Base-by-base conservation (phyloP, 2,329 filamentous ascomycete species). In the Didymella glomerata region DNA sequence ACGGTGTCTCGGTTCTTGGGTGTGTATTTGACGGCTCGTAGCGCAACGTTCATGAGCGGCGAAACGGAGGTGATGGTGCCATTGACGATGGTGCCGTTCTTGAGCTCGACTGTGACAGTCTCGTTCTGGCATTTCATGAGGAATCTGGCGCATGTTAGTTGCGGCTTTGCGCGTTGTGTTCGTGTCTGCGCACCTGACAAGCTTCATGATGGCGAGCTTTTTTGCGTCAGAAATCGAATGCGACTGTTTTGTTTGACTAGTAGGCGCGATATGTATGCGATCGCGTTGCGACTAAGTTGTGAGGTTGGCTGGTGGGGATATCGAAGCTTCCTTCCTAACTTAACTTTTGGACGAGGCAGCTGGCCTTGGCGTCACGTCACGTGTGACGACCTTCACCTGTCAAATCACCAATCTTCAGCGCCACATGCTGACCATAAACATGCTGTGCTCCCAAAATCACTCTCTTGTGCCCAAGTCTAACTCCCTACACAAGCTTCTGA, bases 41-140 rank as follows among this genome's bases (percentile, higher is more conserved):
- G 87, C 48, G 93, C 90, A 57, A 93, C 97, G 84, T 99, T 99
- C 95, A 99, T 99, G 81, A 97, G 92, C 11, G 96, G 95, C 7
- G 93, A 95, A 72, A 99, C 93, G 36, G 93, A 95, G 60, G 93
- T 93, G 78, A 99, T 97, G 68, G 95, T 98, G 81, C 95, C 95
- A 79, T 97, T 91, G 69, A 98, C 87, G 74, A 98, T 96, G 70
- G 95, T 96, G 80, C 94, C 95, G 86, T 98, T 98, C 81, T 99
- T 99, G 69, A 99, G 85, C 81, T 99, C 95, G 79, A 99, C 91
- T 44, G 94, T 98, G 73, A 98, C 95, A 73, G 95, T 97, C 84
- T 99, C 95, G 80, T 97, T 98, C 80, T 91, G 89, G 81, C 94
- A 98, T 85, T 99, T 99, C 94, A 98, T 98, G 71, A 99, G 85